Conservation (phyloP, 208 protist genomes). For the Leishmania tarentolae region DNA sequence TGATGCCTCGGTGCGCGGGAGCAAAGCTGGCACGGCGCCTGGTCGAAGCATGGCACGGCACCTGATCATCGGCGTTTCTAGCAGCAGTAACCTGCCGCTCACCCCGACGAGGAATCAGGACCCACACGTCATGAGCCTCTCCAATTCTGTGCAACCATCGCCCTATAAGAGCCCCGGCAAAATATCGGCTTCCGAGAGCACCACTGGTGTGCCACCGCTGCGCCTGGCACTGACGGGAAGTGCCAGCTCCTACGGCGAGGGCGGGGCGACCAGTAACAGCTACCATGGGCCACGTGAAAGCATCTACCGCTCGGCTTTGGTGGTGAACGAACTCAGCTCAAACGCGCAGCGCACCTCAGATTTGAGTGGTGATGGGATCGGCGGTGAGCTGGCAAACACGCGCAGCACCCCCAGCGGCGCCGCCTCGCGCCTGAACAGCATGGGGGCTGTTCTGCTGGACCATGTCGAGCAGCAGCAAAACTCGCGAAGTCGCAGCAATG, state of each 20-base stretch:
- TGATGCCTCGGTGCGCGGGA: slow-evolving; percentile 33
- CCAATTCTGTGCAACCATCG: slow-evolving; percentile 7
- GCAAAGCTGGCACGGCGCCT: slow-evolving; percentile 7
- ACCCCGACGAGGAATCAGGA: slow-evolving; percentile 11
- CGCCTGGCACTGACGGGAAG: slow-evolving; percentile 23
- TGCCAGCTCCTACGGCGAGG: slow-evolving; percentile 9
- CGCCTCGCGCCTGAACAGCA: slow-evolving; percentile 30
- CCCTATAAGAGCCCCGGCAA: slow-evolving; percentile 17
- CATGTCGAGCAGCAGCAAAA: slow-evolving; percentile 41
- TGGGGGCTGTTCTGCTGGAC: slow-evolving; percentile 42
- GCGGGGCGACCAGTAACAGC: slow-evolving; percentile 2
- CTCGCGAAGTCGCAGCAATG: slow-evolving; percentile 11
- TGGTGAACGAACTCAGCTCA: slow-evolving; percentile 47
- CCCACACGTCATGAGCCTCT: slow-evolving; percentile 1
- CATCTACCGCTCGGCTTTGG: slow-evolving; percentile 71
- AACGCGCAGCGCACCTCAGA: slow-evolving; percentile 29
- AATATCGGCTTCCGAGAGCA: slow-evolving; percentile 8
- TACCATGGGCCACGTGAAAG: slow-evolving; percentile 35
- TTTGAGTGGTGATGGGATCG: slow-evolving; percentile 2
- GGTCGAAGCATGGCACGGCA: not conserved
- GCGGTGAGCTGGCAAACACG: slow-evolving; percentile 12
- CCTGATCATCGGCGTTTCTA: not conserved
- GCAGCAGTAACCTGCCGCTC: not conserved
- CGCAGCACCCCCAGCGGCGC: not conserved
- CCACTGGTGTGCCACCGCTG: slow-evolving; percentile 3